These are phyloP conservation scores for Hemisphaericaspora nanyangensis DNA, from an alignment of 805 yeast genomes.

Conservation along the genomic window DNA sequence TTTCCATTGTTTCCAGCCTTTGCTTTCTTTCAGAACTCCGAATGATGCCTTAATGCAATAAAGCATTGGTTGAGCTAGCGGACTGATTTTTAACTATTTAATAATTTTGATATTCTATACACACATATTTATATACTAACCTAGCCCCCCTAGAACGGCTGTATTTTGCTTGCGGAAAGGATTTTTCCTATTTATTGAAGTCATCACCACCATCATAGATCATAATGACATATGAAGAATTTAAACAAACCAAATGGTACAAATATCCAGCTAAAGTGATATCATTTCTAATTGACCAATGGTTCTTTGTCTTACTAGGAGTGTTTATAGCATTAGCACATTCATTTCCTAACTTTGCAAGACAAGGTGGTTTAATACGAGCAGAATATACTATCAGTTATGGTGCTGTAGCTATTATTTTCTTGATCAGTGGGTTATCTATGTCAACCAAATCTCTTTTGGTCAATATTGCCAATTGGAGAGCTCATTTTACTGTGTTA, in stretches of 20 bases:
- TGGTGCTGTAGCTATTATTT: constrained; percentile 84
- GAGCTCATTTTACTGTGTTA: constrained; percentile 74
- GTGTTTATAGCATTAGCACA: constrained; percentile 71
- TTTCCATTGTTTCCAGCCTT: too few relatives aligned
- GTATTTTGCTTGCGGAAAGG: too few relatives aligned
- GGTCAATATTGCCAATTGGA: constrained; percentile 68
- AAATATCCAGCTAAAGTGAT: constrained; percentile 13
- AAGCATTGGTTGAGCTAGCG: too few relatives aligned
- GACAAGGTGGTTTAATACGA: constrained; percentile 71
- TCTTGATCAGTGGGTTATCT: constrained; percentile 75
- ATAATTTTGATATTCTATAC: too few relatives aligned
- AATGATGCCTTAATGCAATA: too few relatives aligned
- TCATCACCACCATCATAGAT: too few relatives aligned
- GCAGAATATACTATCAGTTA: constrained; percentile 78
- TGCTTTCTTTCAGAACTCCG: too few relatives aligned
- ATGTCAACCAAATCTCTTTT: constrained; percentile 63
- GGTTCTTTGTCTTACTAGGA: constrained; percentile 76
- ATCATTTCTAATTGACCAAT: constrained; percentile 43
- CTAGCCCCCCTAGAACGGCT: too few relatives aligned
- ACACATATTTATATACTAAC: too few relatives aligned
- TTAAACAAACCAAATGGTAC: constrained; percentile 11
- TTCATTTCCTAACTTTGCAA: constrained; percentile 77
- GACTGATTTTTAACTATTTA: too few relatives aligned
- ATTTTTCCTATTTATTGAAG: too few relatives aligned
- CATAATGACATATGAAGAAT: constrained; percentile 5